Conservation (phyloP, 2,329 filamentous ascomycete species). For the Penicillium occitanis region DNA sequence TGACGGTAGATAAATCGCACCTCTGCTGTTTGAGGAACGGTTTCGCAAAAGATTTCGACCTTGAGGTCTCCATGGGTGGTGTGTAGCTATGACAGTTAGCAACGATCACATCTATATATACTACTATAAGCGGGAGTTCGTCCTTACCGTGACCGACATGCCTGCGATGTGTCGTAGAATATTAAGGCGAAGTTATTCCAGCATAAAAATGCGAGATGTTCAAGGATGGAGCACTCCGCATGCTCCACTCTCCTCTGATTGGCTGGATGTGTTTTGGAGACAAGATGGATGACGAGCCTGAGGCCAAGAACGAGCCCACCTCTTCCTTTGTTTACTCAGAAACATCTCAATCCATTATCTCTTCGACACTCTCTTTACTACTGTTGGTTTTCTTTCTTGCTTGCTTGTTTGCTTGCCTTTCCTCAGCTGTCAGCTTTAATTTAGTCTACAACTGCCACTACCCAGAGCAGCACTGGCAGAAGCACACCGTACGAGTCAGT, state of each 20-base stretch:
- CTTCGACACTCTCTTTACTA: not conserved
- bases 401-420: not conserved
- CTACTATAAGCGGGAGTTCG: not conserved
- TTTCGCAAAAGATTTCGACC: constrained; percentile 93
- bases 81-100: constrained; percentile 58
- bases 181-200: not conserved
- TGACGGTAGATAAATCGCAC: constrained; percentile 41
- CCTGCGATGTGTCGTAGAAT: not conserved
- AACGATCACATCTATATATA: not conserved
- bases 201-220: not conserved
- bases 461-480: not conserved
- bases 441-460: too few species aligned
- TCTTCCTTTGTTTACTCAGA: not conserved
- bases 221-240: constrained; percentile 3
- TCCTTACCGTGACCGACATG: constrained; percentile 7
- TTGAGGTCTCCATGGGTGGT: constrained; percentile 89
- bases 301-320: constrained; percentile 4
- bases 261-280: not conserved
- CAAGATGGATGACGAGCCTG: not conserved
- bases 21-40: constrained; percentile 88
- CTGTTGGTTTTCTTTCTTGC: not conserved
- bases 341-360: not conserved
- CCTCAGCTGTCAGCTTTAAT: not conserved
- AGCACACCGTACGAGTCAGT: not conserved
- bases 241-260: constrained; percentile 5